Evolutionary conservation across 2,329 filamentous ascomycete genomes (phyloP).

Genomic region (Stachybotrys chlorohalonatus): DNA sequence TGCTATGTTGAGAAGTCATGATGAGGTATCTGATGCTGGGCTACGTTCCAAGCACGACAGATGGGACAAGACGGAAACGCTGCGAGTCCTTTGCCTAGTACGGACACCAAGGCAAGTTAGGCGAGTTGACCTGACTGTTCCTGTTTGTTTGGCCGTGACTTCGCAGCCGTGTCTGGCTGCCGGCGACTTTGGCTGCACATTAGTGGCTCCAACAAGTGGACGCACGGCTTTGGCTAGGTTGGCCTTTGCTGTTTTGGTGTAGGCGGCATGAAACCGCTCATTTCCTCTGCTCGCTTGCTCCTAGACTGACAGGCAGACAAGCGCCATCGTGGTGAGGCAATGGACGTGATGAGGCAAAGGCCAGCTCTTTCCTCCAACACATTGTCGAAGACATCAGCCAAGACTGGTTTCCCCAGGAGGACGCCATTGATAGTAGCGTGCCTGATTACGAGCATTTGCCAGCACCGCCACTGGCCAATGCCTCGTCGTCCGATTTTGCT

Average conservation of each 20-base stretch:
- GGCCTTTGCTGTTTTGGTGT: background rate
- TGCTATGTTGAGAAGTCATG: background rate
- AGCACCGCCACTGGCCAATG: background rate
- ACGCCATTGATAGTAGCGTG: background rate
- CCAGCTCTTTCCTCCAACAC: background rate
- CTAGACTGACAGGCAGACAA: background rate
- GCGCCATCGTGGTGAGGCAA: background rate
- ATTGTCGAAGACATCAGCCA: background rate
- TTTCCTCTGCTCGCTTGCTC: background rate
- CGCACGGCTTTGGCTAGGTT: background rate
- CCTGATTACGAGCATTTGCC: background rate
- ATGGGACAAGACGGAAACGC: no score
- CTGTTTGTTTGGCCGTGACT: no score
- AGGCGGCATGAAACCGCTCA: background rate
- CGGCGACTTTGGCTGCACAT: background rate
- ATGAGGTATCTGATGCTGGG: background rate
- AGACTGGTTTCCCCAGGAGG: background rate
- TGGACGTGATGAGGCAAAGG: background rate
- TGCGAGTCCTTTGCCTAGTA: no score
- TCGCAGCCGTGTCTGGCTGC: background rate
- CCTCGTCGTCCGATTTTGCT: background rate
- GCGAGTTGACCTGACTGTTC: no score
- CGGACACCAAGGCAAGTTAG: no score
- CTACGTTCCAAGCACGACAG: no score
- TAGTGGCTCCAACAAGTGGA: background rate